Base-by-base conservation (phyloP, 2,329 filamentous ascomycete genomes). In the Talaromyces pinophilus region DNA sequence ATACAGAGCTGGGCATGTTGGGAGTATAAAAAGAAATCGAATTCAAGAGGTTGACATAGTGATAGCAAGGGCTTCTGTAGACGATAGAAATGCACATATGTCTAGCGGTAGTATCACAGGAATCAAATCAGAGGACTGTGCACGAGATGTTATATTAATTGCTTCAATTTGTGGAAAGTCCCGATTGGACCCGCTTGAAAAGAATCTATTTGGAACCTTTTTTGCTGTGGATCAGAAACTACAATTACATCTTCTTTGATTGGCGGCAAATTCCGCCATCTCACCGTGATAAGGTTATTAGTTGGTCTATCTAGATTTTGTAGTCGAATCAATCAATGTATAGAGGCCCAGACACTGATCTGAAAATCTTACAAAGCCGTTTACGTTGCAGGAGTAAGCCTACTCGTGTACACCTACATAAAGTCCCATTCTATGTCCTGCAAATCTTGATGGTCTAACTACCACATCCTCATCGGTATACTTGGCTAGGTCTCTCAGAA, bases 151-250 rank as follows among this genome's bases (percentile, higher is more conserved):
- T n/a, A 28, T 30, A 19, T 57, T 11, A 22, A 59, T 59, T 33
- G 38, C 25, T 44, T 13, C 38, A 11, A 59, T 59, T 59, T 38
- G 57, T 44, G 57, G 57, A 28, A 59, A 28, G 57, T 35, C 13
- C 57, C 57, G 25, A 6, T 15, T 13, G 17, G 52, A 30, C 52
- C 52, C 52, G 52, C 52, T 19, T 19, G 30, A 30, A 19, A 35
- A 33, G 52, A 13, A 35, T n/a, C 40, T n/a, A 44, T n/a, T 7
- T 44, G 40, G 40, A n/a, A n/a, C 5, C 40, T n/a, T n/a, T n/a
- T 44, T 44, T 44, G 40, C 40, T 44, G 40, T 44, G 40, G 40
- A 44, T 44, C 40, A 6, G 40, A 44, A n/a, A 17, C 17, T n/a
- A 13, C n/a, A 44, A 35, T 44, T n/a, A 6, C 17, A 44, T 44